A percentile compares a stretch with the other conserved stretches of the same genome.
phyloP scores from a whole-genome alignment of 2,329 filamentous ascomycete genomes.

The Ceratocystis albifundus region DNA sequence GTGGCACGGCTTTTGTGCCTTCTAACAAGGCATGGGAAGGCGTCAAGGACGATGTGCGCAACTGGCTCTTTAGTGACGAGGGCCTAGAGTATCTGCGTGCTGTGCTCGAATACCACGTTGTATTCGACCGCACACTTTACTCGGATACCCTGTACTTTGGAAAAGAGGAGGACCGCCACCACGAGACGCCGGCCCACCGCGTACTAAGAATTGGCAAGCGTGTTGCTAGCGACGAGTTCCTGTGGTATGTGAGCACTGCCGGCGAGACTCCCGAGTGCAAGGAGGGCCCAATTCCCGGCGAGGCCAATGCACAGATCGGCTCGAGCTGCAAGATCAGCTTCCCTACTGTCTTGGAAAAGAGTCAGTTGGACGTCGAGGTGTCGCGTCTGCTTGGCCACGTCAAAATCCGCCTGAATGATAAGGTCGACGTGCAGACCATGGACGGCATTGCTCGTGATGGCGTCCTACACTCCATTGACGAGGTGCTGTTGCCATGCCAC shows the following conservation, averaged over 20 bases:
- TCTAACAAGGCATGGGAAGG: constrained; percentile 68
- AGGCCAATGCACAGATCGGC: constrained; percentile 6
- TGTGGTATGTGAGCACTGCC: constrained; percentile 4
- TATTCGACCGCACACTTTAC: constrained; percentile 64
- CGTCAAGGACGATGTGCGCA: constrained; percentile 62
- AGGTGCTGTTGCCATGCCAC: constrained; percentile 66
- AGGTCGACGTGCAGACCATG: constrained; percentile 48
- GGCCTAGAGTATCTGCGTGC: constrained; percentile 68
- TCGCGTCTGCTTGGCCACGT: constrained; percentile 55
- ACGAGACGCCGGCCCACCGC: background rate
- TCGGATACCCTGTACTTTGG: constrained; percentile 62
- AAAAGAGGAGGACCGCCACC: constrained; percentile 17
- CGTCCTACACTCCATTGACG: constrained; percentile 64
- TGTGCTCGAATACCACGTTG: constrained; percentile 67
- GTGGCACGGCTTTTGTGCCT: constrained; percentile 71
- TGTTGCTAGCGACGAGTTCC: constrained; percentile 25
- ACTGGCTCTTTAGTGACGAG: constrained; percentile 69
- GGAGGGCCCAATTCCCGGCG: constrained; percentile 18
- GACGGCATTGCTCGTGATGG: constrained; percentile 69
- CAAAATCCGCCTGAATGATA: constrained; percentile 64
- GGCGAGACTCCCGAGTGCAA: constrained; percentile 14
- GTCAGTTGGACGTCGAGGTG: constrained; percentile 60
- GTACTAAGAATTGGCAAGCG: constrained; percentile 6
- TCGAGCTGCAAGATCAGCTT: constrained; percentile 20
- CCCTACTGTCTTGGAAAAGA: constrained; percentile 53